Percentiles rank a stretch among this genome's conserved stretches.
Evolutionary conservation across 2,329 filamentous ascomycete species (phyloP).

Genomic region (Phialocephala subalpina): DNA sequence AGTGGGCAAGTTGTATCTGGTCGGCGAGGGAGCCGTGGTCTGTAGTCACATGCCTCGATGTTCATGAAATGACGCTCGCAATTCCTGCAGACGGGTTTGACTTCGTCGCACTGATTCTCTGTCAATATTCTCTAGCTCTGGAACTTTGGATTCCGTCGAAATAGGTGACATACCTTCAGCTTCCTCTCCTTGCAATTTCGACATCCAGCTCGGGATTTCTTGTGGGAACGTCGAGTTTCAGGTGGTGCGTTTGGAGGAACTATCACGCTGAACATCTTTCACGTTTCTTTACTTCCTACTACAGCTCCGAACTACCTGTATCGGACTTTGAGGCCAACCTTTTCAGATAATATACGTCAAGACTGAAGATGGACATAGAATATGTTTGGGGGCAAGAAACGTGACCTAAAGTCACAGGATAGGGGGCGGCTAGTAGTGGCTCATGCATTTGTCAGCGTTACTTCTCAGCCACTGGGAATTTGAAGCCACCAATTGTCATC

Average conservation of each 20-base stretch:
- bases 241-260: constrained; percentile 9
- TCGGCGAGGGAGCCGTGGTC: background rate
- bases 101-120: constrained; percentile 26
- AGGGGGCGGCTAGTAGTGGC: too few relatives aligned
- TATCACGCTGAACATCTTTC: constrained; percentile 25
- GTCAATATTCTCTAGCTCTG: background rate
- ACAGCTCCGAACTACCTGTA: background rate
- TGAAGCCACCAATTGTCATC: too few relatives aligned
- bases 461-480: too few relatives aligned
- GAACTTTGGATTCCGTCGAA: background rate
- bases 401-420: too few relatives aligned
- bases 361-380: too few relatives aligned
- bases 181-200: constrained; percentile 33
- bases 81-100: constrained; percentile 24
- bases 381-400: too few relatives aligned
- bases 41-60: constrained; percentile 19
- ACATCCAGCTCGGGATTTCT: constrained; percentile 34
- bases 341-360: too few relatives aligned
- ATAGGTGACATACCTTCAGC: constrained; percentile 29
- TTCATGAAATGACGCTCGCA: constrained; percentile 22
- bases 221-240: constrained; percentile 27
- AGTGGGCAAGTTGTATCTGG: background rate
- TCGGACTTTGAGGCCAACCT: too few relatives aligned
- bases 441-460: too few relatives aligned
- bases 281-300: background rate